A percentile compares a stretch with the other conserved stretches of the same genome.
Conservation (phyloP, 2,329 filamentous ascomycete species). For the Sphaceloma murrayae region DNA sequence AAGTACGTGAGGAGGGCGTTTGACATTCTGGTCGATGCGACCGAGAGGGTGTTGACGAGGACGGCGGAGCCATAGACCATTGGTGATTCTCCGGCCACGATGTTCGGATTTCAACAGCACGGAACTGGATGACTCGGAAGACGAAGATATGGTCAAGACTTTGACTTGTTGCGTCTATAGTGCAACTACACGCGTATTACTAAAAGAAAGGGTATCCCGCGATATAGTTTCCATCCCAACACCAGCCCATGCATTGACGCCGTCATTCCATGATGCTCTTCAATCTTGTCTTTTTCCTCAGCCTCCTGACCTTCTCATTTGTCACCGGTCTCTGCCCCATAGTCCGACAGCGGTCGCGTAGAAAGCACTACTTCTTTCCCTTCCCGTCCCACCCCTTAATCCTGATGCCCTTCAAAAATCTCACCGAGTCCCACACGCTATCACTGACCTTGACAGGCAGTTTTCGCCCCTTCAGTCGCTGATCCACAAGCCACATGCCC, state of each 20-base stretch:
- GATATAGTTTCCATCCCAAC: neutral
- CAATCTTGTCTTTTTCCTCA: neutral
- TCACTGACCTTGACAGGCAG: conserved; percentile 60
- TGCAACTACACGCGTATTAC: too few species aligned
- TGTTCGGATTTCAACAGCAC: neutral
- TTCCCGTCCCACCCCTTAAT: conserved; percentile 18
- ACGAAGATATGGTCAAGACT: too few species aligned
- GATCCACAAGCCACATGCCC: conserved; percentile 73
- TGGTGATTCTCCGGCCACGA: too few species aligned
- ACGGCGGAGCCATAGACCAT: neutral
- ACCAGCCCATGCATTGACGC: too few species aligned
- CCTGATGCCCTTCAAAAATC: conserved; percentile 34
- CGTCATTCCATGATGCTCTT: too few species aligned
- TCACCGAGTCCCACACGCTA: conserved; percentile 66
- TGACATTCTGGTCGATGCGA: conserved; percentile 56
- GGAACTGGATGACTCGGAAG: too few species aligned
- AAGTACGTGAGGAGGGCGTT: conserved; percentile 65
- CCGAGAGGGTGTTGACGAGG: conserved; percentile 45
- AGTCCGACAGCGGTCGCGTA: too few species aligned
- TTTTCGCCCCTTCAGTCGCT: conserved; percentile 69
- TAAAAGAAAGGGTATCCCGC: conserved; percentile 13
- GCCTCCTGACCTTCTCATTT: neutral
- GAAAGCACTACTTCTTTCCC: conserved; percentile 13
- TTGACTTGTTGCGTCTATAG: too few species aligned
- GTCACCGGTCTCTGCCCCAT: neutral